Conservation (phyloP, 2,329 filamentous ascomycete genomes). For the Laburnicola sp. region DNA sequence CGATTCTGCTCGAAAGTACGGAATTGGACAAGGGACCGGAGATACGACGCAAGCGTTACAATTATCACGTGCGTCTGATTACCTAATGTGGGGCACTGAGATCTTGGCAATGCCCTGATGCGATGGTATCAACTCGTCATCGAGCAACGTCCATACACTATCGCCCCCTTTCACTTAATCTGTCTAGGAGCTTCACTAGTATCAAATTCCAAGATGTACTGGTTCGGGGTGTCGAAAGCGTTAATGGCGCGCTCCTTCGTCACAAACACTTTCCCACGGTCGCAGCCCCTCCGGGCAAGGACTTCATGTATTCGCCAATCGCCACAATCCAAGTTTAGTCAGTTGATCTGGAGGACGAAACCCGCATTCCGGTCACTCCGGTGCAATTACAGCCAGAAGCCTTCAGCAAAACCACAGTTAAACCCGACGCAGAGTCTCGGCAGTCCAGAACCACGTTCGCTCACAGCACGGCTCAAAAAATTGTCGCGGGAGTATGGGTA, state of each 20-base stretch:
- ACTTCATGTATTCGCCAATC: neutral
- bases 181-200: no score
- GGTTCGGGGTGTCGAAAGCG: neutral
- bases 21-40: no score
- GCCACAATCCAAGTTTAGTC: neutral
- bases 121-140: no score
- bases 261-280: neutral
- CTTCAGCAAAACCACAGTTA: constrained; percentile 5
- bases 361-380: neutral
- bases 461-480: constrained; percentile 70
- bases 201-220: neutral
- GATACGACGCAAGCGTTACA: no score
- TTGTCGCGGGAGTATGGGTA: constrained; percentile 89
- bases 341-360: neutral
- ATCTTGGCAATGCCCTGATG: no score
- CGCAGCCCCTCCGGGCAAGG: neutral
- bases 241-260: neutral
- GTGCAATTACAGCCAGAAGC: constrained; percentile 1
- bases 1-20: no score
- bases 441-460: constrained; percentile 47
- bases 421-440: constrained; percentile 34
- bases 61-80: no score
- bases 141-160: no score
- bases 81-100: no score
- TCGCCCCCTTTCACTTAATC: no score